Conservation (phyloP, 2,329 filamentous ascomycete species). For the Fusarium nurragi region DNA sequence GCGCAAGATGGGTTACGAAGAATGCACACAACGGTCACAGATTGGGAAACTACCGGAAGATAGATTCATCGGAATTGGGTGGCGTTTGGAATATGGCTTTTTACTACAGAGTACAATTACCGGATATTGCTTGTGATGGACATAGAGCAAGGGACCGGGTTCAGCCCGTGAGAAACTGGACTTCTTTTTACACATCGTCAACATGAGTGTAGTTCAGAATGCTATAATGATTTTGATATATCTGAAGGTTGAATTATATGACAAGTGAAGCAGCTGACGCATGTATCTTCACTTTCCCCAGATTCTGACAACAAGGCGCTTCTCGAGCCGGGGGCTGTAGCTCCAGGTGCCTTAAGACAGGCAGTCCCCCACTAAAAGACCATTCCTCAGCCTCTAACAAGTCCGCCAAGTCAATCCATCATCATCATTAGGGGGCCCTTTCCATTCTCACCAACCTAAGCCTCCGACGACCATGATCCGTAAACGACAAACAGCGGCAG, state of each 20-base stretch:
- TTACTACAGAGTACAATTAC: conserved; percentile 4
- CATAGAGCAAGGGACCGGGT: not conserved
- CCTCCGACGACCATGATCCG: conserved; percentile 44
- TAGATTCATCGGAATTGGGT: conserved; percentile 40
- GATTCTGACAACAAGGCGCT: conserved; percentile 22
- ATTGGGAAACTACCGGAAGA: conserved; percentile 32
- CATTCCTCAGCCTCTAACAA: conserved; percentile 24
- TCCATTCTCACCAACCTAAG: conserved; percentile 25
- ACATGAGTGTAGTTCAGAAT: conserved; percentile 11
- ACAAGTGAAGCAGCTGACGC: not conserved
- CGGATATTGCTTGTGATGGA: conserved; percentile 11
- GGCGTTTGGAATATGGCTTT: conserved; percentile 34
- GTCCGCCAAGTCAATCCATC: conserved; percentile 26
- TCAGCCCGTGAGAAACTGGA: not conserved
- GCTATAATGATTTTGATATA: conserved; percentile 8
- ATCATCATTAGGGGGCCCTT: conserved; percentile 24
- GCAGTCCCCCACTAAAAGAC: conserved; percentile 33
- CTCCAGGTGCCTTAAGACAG: not conserved
- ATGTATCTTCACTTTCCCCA: conserved; percentile 20
- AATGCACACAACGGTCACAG: conserved; percentile 13
- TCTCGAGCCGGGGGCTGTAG: conserved; percentile 3
- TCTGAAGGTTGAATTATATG: not conserved
- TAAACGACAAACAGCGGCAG: conserved; percentile 37
- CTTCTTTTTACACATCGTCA: not conserved
- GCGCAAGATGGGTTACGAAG: not conserved